Evolutionary conservation across 768 basidiomycete species (phyloP), one percentile per base, ranked within the genome.

Genomic region (Hysterangium stoloniferum): DNA sequence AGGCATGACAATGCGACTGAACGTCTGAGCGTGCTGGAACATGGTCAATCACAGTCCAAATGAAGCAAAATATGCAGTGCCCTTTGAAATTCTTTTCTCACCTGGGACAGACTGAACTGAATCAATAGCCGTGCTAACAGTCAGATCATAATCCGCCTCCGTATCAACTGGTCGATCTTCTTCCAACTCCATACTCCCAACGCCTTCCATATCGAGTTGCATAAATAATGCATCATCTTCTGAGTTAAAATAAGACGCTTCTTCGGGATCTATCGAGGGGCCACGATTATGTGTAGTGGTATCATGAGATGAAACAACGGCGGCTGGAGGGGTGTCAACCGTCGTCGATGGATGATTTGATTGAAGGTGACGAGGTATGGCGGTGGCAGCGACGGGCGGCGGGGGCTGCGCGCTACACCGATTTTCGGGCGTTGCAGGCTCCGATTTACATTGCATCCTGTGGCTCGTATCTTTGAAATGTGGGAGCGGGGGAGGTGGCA

Each of bases 221-320:
- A 83, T 82, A 31, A 82, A 67, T 57, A 85, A 75, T 1, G 72
- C 79, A 47, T 80, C 84, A 47, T 86, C 85, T 34, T 88, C 82
- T 1, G 82, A 82, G 50, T 70, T 68, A 55, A 79, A 74, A 9
- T 69, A 68, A 54, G 75, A 80, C 0, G 71, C 55, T 15, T 68
- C 68, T 1, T 65, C 73, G n/a, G 24, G 12, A 33, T 50, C 48
- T 20, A 3, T 72, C 72, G 32, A 46, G 22, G 58, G 57, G 31
- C 53, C 42, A n/a, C 63, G 27, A 25, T 25, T 17, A 42, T 37
- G 36, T 4, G 25, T 25, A 6, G 47, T 42, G 35, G 22, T 31
- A 15, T 11, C 48, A 17, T 34, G 33, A 9, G 33, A 34, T 34
- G 33, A 34, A 9, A 17, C 17, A 4, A 27, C 43, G 13, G 43